phyloP scores from a whole-genome alignment of 352 stramenopile genomes.

The Phytophthora uliginosa region DNA sequence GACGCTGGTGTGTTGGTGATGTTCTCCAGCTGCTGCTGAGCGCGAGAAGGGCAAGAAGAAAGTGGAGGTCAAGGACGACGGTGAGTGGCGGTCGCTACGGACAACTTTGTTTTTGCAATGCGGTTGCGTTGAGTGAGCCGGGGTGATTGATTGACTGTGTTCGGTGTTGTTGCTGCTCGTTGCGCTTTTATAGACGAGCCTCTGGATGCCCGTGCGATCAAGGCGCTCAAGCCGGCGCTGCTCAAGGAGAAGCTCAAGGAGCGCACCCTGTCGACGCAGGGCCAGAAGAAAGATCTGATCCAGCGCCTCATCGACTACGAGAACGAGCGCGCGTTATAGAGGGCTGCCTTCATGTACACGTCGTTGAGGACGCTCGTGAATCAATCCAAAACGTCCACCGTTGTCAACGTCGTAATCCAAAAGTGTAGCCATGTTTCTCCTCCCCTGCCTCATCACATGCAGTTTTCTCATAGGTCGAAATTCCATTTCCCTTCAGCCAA shows the following conservation, averaged over 20 bases:
- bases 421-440: constrained; percentile 15
- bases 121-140: neutral
- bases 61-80: constrained; percentile 64
- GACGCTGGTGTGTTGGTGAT: constrained; percentile 6
- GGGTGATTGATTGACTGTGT: constrained; percentile 4
- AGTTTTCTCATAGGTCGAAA: neutral
- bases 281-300: constrained; percentile 92
- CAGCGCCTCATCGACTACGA: constrained; percentile 92
- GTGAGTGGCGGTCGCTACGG: constrained; percentile 36
- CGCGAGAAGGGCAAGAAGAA: constrained; percentile 79
- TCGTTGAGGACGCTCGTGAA: constrained; percentile 5
- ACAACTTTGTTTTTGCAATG: neutral
- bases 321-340: constrained; percentile 88
- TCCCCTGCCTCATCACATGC: neutral
- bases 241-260: constrained; percentile 93
- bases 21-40: constrained; percentile 55
- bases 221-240: constrained; percentile 87
- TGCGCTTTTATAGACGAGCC: constrained; percentile 81
- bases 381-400: constrained; percentile 17
- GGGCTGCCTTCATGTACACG: constrained; percentile 10
- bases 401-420: neutral
- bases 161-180: neutral
- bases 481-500: constrained; percentile 10
- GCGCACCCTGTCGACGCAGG: constrained; percentile 83
- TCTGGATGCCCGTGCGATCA: constrained; percentile 86